phyloP scores from a whole-genome alignment of 768 basidiomycete species.

The Agrocybe pediades region DNA sequence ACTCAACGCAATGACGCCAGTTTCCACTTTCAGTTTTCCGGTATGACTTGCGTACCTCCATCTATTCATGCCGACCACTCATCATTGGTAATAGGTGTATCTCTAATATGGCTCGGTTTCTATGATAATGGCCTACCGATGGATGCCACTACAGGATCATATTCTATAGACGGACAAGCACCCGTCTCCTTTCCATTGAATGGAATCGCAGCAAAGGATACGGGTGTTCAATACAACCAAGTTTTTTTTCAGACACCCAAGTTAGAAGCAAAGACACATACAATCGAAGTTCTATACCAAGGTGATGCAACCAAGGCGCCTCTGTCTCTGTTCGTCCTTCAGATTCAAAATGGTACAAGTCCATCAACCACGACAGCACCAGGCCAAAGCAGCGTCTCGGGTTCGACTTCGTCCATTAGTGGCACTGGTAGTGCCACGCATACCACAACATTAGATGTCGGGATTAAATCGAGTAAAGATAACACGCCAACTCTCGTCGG shows the following conservation, averaged over 20 bases:
- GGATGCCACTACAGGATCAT: conserved; percentile 22
- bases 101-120: conserved; percentile 25
- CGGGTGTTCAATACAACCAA: conserved; percentile 10
- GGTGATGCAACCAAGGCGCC: conserved; percentile 5
- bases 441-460: no score
- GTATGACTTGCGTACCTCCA: no score
- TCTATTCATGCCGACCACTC: background rate
- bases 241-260: conserved; percentile 7
- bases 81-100: conserved; percentile 30
- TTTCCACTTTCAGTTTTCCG: conserved; percentile 25
- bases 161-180: conserved; percentile 26
- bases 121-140: conserved; percentile 24
- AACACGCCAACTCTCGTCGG: no score
- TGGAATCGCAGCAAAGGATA: conserved; percentile 13
- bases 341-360: background rate
- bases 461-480: no score
- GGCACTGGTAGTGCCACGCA: background rate
- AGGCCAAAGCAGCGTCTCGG: conserved; percentile 7
- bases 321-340: background rate
- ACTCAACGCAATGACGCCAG: conserved; percentile 18
- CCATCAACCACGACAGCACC: background rate
- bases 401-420: background rate
- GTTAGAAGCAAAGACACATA: conserved; percentile 9
- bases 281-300: conserved; percentile 9
- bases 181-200: conserved; percentile 15